Conservation (phyloP, 2,329 filamentous ascomycete genomes). For the Teratosphaeriaceae sp. region DNA sequence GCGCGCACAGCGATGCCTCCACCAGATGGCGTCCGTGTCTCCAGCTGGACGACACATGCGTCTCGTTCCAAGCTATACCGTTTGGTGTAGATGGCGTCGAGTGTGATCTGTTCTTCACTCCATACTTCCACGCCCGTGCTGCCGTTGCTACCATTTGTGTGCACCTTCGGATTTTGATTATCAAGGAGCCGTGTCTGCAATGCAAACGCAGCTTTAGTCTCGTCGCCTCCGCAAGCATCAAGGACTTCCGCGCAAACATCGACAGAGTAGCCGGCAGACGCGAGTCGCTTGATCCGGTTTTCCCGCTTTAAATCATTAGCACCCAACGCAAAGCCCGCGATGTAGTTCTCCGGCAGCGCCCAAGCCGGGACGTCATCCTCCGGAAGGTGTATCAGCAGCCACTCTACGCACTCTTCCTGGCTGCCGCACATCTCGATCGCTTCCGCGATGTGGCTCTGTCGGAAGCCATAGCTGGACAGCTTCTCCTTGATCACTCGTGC, state of each 20-base stretch:
- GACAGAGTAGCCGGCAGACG: constrained; percentile 73
- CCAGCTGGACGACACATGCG: constrained; percentile 63
- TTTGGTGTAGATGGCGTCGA: constrained; percentile 82
- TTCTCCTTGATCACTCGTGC: constrained; percentile 62
- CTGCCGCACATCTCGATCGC: constrained; percentile 84
- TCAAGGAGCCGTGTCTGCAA: constrained; percentile 64
- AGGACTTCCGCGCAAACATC: constrained; percentile 78
- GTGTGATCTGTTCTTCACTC: constrained; percentile 76
- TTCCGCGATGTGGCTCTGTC: constrained; percentile 83
- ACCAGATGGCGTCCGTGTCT: constrained; percentile 39
- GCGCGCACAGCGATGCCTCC: constrained; percentile 54
- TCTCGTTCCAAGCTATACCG: constrained; percentile 50
- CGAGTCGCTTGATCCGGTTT: constrained; percentile 72
- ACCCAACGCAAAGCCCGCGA: constrained; percentile 80
- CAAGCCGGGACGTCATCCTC: constrained; percentile 93
- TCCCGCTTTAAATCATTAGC: constrained; percentile 76
- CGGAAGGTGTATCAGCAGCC: constrained; percentile 93
- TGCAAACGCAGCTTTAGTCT: constrained; percentile 69
- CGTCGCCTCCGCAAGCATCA: constrained; percentile 63
- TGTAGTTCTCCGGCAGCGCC: constrained; percentile 87
- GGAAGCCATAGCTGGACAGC: constrained; percentile 72
- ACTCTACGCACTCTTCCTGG: constrained; percentile 86
- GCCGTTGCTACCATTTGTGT: constrained; percentile 27
- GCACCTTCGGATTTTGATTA: constrained; percentile 6
- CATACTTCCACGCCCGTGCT: constrained; percentile 52